Evolutionary conservation across 2,329 filamentous ascomycete species (phyloP).

Genomic region (Colletotrichum endophyticum): DNA sequence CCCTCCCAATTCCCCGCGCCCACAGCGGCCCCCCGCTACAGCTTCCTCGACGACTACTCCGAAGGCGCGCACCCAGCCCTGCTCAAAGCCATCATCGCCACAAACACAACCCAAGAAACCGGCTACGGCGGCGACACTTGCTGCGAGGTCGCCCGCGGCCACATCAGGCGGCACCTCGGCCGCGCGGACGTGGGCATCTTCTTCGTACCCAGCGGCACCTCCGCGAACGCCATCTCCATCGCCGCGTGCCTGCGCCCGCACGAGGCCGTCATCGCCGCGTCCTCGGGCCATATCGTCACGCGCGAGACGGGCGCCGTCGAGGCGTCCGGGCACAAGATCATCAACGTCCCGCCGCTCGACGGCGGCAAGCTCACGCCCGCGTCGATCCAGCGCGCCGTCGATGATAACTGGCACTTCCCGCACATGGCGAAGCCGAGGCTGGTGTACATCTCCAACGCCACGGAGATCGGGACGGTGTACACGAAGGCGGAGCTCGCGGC

Average conservation of each 20-base stretch:
- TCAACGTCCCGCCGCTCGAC: slow-evolving; percentile 47
- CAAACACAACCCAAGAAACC: slow-evolving; percentile 49
- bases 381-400: slow-evolving; percentile 44
- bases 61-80: slow-evolving; percentile 56
- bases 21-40: slow-evolving; percentile 33
- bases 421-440: slow-evolving; percentile 56
- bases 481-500: slow-evolving; percentile 43
- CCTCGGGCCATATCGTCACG: slow-evolving; percentile 53
- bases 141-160: slow-evolving; percentile 42
- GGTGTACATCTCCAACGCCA: slow-evolving; percentile 58
- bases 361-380: slow-evolving; percentile 51
- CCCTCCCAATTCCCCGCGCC: background rate
- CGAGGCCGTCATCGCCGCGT: slow-evolving; percentile 55
- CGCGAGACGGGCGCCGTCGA: slow-evolving; percentile 57
- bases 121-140: slow-evolving; percentile 53
- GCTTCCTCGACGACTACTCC: slow-evolving; percentile 56
- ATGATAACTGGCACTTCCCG: slow-evolving; percentile 55
- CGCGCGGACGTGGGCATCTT: slow-evolving; percentile 50
- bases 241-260: slow-evolving; percentile 54
- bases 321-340: slow-evolving; percentile 56
- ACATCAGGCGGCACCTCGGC: slow-evolving; percentile 32
- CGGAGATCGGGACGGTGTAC: slow-evolving; percentile 55
- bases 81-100: slow-evolving; percentile 48
- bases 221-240: slow-evolving; percentile 57
- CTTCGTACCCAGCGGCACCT: slow-evolving; percentile 57